Evolutionary conservation across 1,284 basidiomycete genomes (phyloP).

Genomic region (Entoloma clypeatum): DNA sequence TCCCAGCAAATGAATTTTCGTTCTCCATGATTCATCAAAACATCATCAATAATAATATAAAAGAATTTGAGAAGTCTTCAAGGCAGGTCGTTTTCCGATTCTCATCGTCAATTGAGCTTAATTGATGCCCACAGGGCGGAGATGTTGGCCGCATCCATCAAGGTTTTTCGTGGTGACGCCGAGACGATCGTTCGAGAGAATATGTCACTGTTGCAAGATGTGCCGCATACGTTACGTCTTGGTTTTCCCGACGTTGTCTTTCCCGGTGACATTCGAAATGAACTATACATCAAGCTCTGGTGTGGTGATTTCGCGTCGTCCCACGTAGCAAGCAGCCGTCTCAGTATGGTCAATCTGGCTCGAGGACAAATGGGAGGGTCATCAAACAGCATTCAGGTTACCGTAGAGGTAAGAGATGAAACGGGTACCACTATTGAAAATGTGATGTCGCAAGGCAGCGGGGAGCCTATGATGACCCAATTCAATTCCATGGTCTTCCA

Average conservation of each 20-base stretch:
- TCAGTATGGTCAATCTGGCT: conserved; percentile 61
- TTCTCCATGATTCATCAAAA: conserved; percentile 96
- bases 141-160: conserved; percentile 83
- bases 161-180: conserved; percentile 83
- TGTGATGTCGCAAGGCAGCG: conserved; percentile 80
- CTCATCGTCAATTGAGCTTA: neutral
- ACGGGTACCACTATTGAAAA: conserved; percentile 73
- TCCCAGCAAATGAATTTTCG: conserved; percentile 78
- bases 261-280: conserved; percentile 89
- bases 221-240: conserved; percentile 82
- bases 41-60: conserved; percentile 78
- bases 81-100: conserved; percentile 47
- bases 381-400: conserved; percentile 82
- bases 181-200: conserved; percentile 79
- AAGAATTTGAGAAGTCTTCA: conserved; percentile 82
- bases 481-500: conserved; percentile 91
- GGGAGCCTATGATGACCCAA: conserved; percentile 75
- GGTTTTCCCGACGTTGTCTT: conserved; percentile 97
- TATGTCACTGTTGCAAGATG: conserved; percentile 80
- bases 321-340: conserved; percentile 45
- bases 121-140: conserved; percentile 58
- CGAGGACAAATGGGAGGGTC: conserved; percentile 50
- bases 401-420: conserved; percentile 80
- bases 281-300: conserved; percentile 94
- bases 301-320: conserved; percentile 75